Evolutionary conservation across 2,329 filamentous ascomycete genomes (phyloP).

Genomic region (Hawksworthiomyces lignivorus): DNA sequence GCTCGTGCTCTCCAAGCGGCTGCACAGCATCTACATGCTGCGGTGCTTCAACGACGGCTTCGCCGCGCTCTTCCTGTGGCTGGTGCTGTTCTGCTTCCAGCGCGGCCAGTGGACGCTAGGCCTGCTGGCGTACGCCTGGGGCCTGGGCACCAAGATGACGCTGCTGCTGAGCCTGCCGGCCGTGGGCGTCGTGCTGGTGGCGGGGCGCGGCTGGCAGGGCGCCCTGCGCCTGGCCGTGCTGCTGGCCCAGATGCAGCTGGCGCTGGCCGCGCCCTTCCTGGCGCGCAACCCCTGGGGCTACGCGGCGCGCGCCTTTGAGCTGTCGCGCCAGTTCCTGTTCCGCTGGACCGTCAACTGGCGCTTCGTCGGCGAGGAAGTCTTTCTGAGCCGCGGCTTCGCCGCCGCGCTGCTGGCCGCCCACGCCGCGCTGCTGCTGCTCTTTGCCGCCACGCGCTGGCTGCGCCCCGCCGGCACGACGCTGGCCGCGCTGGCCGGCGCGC

Average conservation of each 20-base stretch:
- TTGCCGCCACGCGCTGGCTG: constrained; percentile 64
- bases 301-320: constrained; percentile 75
- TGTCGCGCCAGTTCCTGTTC: constrained; percentile 85
- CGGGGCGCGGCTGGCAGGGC: constrained; percentile 59
- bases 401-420: constrained; percentile 59
- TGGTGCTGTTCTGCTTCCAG: constrained; percentile 73
- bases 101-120: constrained; percentile 65
- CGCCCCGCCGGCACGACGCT: constrained; percentile 56
- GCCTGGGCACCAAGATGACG: constrained; percentile 93
- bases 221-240: constrained; percentile 62
- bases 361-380: constrained; percentile 77
- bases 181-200: constrained; percentile 66
- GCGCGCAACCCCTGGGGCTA: constrained; percentile 61
- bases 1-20: constrained; percentile 78
- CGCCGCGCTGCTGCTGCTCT: constrained; percentile 54
- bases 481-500: constrained; percentile 37
- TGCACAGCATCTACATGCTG: constrained; percentile 90
- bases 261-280: constrained; percentile 61
- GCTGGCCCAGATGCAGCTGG: constrained; percentile 71
- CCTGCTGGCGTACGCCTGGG: constrained; percentile 65
- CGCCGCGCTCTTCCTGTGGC: constrained; percentile 74
- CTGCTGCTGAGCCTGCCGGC: constrained; percentile 76
- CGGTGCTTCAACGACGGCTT: constrained; percentile 95
- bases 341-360: constrained; percentile 99
- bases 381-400: constrained; percentile 64